Evolutionary conservation across 176 grass and related monocot species (phyloP).

Genomic region (Avena eriantha): DNA sequence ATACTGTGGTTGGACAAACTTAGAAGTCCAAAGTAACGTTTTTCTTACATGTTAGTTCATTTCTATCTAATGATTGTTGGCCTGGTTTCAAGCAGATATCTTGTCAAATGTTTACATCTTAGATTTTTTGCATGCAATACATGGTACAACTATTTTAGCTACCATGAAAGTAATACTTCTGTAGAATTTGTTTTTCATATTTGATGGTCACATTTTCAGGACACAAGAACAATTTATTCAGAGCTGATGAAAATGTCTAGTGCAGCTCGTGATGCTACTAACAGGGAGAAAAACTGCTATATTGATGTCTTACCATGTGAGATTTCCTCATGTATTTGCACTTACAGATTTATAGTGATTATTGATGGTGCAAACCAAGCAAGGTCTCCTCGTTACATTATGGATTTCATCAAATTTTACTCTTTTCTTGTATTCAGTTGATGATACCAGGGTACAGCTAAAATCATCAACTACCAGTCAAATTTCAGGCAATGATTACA

Average conservation of each 20-base stretch:
- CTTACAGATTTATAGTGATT: conserved; percentile 18
- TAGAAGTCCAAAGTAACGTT: neutral
- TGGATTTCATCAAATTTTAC: conserved; percentile 17
- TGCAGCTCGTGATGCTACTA: conserved; percentile 61
- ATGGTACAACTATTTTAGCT: neutral
- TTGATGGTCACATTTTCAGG: conserved; percentile 38
- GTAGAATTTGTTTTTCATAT: conserved; percentile 5
- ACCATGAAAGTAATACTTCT: neutral
- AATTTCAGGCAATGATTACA: conserved; percentile 55
- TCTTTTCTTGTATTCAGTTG: conserved; percentile 57
- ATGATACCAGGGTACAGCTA: conserved; percentile 67
- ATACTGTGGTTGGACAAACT: neutral
- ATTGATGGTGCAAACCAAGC: neutral
- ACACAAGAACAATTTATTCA: neutral
- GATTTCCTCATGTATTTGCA: conserved; percentile 30
- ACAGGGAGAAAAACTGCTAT: conserved; percentile 84
- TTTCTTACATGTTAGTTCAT: neutral
- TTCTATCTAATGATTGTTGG: neutral
- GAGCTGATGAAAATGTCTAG: conserved; percentile 34
- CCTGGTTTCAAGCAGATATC: conserved; percentile 17
- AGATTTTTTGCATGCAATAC: neutral
- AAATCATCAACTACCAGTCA: conserved; percentile 44
- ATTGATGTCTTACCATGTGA: conserved; percentile 88
- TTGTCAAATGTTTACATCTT: neutral
- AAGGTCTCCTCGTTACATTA: neutral